These are phyloP conservation scores for Pisolithus sp. DNA, from an alignment of 768 basidiomycete genomes.

Conservation along the genomic window DNA sequence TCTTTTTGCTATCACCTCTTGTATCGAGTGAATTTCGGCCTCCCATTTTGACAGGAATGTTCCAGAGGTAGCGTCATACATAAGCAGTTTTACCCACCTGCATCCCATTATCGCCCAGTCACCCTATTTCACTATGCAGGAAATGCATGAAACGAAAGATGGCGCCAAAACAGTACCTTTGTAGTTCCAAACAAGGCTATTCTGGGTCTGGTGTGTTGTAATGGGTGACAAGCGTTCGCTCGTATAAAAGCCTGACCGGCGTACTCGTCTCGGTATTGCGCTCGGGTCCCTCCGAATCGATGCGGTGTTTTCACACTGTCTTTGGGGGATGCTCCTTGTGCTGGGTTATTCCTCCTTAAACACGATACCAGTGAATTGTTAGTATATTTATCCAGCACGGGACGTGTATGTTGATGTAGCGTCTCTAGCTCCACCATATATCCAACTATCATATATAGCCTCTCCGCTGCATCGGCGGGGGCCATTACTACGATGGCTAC, in stretches of 20 bases:
- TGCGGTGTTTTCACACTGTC: constrained; percentile 87
- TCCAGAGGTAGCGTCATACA: constrained; percentile 91
- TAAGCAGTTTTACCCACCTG: constrained; percentile 78
- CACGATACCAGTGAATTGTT: constrained; percentile 50
- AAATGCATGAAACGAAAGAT: constrained; percentile 14
- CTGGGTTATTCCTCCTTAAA: constrained; percentile 84
- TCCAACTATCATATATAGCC: constrained; percentile 49
- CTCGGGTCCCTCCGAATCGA: constrained; percentile 73
- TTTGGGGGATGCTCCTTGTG: constrained; percentile 90
- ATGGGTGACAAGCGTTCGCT: constrained; percentile 13
- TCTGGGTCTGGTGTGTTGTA: not conserved
- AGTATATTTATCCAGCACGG: not conserved
- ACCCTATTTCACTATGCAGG: constrained; percentile 52
- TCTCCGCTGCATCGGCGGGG: constrained; percentile 75
- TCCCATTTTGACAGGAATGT: constrained; percentile 67
- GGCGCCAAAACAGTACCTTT: constrained; percentile 47
- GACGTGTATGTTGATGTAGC: constrained; percentile 25
- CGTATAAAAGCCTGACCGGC: constrained; percentile 54
- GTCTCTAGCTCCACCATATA: constrained; percentile 36
- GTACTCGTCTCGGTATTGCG: constrained; percentile 56
- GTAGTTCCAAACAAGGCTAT: constrained; percentile 67
- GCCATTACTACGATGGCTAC: constrained; percentile 79
- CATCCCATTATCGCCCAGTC: constrained; percentile 70
- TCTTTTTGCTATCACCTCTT: not conserved
- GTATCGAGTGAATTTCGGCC: constrained; percentile 2